These are phyloP conservation scores for Phytophthora melonis DNA, from an alignment of 352 stramenopile genomes.

Conservation along the genomic window DNA sequence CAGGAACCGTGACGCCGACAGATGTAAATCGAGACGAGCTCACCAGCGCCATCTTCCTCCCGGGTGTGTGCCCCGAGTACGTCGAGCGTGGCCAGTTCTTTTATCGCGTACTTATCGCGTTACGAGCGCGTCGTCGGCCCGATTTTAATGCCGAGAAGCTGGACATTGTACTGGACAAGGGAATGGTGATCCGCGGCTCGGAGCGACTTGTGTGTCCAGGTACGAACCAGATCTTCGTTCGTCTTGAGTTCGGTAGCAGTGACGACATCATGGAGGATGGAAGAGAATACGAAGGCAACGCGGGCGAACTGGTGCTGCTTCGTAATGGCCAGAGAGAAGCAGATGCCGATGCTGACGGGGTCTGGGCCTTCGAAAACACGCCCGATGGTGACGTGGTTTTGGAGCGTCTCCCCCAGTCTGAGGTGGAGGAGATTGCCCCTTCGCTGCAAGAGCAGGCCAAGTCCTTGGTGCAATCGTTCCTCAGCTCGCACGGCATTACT, in stretches of 20 bases:
- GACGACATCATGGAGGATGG: constrained; percentile 19
- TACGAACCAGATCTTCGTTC: constrained; percentile 76
- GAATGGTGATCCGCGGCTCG: constrained; percentile 56
- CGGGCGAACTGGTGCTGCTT: constrained; percentile 33
- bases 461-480: constrained; percentile 69
- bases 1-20: constrained; percentile 24
- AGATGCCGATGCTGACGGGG: constrained; percentile 47
- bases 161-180: constrained; percentile 62
- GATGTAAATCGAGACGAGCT: constrained; percentile 2
- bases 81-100: constrained; percentile 71
- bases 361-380: constrained; percentile 79
- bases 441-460: constrained; percentile 76
- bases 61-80: constrained; percentile 69
- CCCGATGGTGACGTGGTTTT: constrained; percentile 64
- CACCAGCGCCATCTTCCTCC: constrained; percentile 51
- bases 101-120: constrained; percentile 61
- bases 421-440: constrained; percentile 33
- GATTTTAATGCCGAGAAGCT: constrained; percentile 64
- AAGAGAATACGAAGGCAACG: constrained; percentile 27
- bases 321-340: constrained; percentile 39
- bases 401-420: constrained; percentile 66
- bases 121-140: constrained; percentile 58
- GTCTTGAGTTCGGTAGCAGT: constrained; percentile 33
- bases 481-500: constrained; percentile 59
- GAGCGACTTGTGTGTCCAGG: constrained; percentile 67